Evolutionary conservation across 441 rosid genomes (phyloP).

Genomic region (Brassica balearica): DNA sequence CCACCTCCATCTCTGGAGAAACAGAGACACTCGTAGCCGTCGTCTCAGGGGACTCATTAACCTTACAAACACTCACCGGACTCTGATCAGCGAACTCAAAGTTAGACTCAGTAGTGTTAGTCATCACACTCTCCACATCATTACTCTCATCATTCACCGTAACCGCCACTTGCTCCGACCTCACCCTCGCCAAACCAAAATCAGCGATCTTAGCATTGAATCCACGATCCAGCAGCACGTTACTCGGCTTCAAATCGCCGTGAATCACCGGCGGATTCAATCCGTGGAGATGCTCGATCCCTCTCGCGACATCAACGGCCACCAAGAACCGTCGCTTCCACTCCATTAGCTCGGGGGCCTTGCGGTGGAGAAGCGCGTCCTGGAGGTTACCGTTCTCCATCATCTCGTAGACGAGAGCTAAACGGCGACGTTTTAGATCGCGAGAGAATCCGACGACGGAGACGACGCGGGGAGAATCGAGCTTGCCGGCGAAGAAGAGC

Average conservation of each 20-base stretch:
- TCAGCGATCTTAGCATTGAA: slow-evolving; percentile 82
- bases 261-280: slow-evolving; percentile 76
- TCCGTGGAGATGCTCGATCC: slow-evolving; percentile 71
- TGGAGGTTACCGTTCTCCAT: slow-evolving; percentile 86
- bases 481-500: slow-evolving; percentile 75
- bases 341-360: slow-evolving; percentile 60
- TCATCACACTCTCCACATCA: slow-evolving; percentile 70
- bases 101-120: slow-evolving; percentile 36
- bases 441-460: slow-evolving; percentile 82
- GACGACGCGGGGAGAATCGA: slow-evolving; percentile 63
- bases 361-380: slow-evolving; percentile 76
- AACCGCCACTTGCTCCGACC: slow-evolving; percentile 53
- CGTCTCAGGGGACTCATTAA: slow-evolving; percentile 50
- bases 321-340: slow-evolving; percentile 67
- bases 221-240: slow-evolving; percentile 65
- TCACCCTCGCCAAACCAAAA: slow-evolving; percentile 84
- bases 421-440: slow-evolving; percentile 53
- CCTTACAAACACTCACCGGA: slow-evolving; percentile 10
- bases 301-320: slow-evolving; percentile 68
- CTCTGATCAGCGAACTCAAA: background rate
- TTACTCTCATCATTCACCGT: slow-evolving; percentile 48
- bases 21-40: slow-evolving; percentile 8
- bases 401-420: slow-evolving; percentile 79
- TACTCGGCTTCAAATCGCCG: slow-evolving; percentile 89
- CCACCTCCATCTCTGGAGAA: slow-evolving; percentile 45